Evolutionary conservation across 2,329 filamentous ascomycete genomes (phyloP), one percentile per base, ranked within the genome.

Genomic region (Eutypa lata): DNA sequence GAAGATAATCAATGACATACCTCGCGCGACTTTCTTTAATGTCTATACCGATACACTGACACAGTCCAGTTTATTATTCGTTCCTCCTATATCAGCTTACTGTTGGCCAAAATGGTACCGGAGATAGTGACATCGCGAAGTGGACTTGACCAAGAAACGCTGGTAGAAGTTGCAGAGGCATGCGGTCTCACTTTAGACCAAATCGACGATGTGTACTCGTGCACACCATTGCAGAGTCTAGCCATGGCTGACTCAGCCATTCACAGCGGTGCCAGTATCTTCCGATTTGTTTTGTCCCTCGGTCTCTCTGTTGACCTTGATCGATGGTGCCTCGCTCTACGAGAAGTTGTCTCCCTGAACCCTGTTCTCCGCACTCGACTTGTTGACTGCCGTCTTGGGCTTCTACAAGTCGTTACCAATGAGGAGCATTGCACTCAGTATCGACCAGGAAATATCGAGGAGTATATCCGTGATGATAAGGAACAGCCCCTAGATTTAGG

Each of bases 141-240:
- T 31, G 49, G 52, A 2, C 35, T 56, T 35, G 47, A 51, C 43
- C 18, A 16, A n/a, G 10, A 16, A 35, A 52, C 38, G n/a, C 14
- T 57, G 3, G 21, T 10, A 18, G 38, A 55, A 33, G 51, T 59
- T 14, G 24, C 57, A n/a, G 40, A 50, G 40, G 18, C 22, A 14
- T 59, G 57, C 38, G 19, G 40, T 19, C 45, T 57, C 7, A 14
- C 45, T 14, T 7, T 42, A 2, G 46, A 37, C 3, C 22, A 50
- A 40, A 54, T 59, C 18, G 51, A 54, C 18, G 53, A 57, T 33
- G 49, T 56, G 7, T 59, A 59, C 52, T 10, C 24, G 13, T 59
- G 57, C n/a, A 59, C 57, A 1, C 53, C 53, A 16, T 24, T 56
- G 8, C 57, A 59, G 24, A 19, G 47, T 38, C 44, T 22, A 13